Percentiles rank a stretch among this genome's conserved stretches.
phyloP scores from a whole-genome alignment of 768 basidiomycete genomes.

The Phlegmacium glaucopus region DNA sequence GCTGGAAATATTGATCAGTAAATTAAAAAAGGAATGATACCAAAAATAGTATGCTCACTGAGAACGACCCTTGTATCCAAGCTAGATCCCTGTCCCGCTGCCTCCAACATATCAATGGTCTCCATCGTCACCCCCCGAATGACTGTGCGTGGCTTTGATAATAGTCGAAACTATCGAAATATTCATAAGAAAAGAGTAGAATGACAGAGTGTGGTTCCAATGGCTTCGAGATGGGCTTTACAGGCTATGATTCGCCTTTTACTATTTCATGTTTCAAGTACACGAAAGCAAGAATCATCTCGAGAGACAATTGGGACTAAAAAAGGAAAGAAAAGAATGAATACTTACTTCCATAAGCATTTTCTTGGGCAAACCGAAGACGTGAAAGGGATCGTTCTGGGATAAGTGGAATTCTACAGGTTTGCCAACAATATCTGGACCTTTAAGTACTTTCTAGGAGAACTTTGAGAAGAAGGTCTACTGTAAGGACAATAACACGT shows the following conservation, averaged over 20 bases:
- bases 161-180: constrained; percentile 54
- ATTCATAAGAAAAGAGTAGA: too few species aligned
- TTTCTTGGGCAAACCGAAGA: constrained; percentile 71
- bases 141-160: constrained; percentile 70
- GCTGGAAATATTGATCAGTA: constrained; percentile 36
- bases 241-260: too few species aligned
- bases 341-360: constrained; percentile 64
- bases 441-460: constrained; percentile 19
- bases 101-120: constrained; percentile 48
- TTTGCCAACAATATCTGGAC: constrained; percentile 36
- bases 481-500: neutral
- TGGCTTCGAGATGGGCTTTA: too few species aligned
- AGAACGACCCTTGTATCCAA: constrained; percentile 53
- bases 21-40: neutral
- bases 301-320: neutral
- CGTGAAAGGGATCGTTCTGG: constrained; percentile 48
- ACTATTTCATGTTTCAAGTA: neutral
- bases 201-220: too few species aligned
- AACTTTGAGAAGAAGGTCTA: neutral
- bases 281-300: neutral
- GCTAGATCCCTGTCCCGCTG: constrained; percentile 48
- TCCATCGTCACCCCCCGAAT: constrained; percentile 66
- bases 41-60: constrained; percentile 42
- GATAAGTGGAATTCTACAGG: constrained; percentile 42
- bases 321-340: neutral